Percentiles rank a stretch among this genome's conserved stretches.
Evolutionary conservation across 2,329 filamentous ascomycete genomes (phyloP).

Genomic region (Fusarium albosuccineum): DNA sequence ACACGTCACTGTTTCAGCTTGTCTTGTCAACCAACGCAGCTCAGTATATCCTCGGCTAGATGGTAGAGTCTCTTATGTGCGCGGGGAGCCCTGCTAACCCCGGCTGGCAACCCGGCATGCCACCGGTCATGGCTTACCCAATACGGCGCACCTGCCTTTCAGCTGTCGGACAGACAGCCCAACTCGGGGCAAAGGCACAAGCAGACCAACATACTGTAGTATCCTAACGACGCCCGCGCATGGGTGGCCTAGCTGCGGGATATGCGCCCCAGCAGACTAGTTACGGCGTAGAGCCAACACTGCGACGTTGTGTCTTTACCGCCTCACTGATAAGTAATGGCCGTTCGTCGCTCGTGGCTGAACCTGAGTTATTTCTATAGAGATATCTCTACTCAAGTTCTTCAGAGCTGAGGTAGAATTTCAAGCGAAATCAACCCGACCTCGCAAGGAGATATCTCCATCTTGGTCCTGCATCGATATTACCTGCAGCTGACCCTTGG

Average conservation of each 20-base stretch:
- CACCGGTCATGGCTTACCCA: too few species aligned
- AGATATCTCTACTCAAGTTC: too few species aligned
- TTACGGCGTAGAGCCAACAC: background rate
- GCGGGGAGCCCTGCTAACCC: too few species aligned
- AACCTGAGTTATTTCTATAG: background rate
- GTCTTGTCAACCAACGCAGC: too few species aligned
- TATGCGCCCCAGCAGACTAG: background rate
- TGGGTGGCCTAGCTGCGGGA: slow-evolving; percentile 12
- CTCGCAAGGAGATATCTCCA: too few species aligned
- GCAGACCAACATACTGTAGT: background rate
- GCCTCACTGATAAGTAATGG: background rate
- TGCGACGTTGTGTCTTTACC: background rate
- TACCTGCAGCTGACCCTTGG: background rate
- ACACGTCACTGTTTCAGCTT: background rate
- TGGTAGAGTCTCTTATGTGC: too few species aligned
- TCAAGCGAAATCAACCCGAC: background rate
- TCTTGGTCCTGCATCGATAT: background rate
- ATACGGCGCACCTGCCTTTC: too few species aligned
- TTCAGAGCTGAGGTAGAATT: background rate
- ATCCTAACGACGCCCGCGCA: background rate
- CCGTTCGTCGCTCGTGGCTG: background rate
- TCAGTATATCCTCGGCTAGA: too few species aligned
- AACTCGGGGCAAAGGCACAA: background rate
- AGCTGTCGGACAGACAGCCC: too few species aligned
- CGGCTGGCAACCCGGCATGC: too few species aligned